Conservation (phyloP, 2,329 filamentous ascomycete species). For the Trichophyton mentagrophytes region DNA sequence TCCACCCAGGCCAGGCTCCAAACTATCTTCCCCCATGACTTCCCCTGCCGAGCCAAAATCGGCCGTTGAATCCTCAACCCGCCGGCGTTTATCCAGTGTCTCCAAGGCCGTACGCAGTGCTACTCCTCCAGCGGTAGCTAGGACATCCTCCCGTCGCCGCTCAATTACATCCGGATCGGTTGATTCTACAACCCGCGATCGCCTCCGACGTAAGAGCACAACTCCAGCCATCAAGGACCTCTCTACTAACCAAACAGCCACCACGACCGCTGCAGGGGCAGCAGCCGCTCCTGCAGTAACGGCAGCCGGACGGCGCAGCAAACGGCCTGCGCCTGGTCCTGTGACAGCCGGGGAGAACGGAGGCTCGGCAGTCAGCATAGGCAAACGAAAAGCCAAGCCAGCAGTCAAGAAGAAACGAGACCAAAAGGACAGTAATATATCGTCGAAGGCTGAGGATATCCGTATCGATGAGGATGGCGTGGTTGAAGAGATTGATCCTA, state of each 20-base stretch:
- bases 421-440: conserved; percentile 17
- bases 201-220: conserved; percentile 30
- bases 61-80: conserved; percentile 5
- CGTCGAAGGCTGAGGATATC: conserved; percentile 24
- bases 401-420: conserved; percentile 32
- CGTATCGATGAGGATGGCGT: conserved; percentile 38
- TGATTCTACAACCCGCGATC: conserved; percentile 17
- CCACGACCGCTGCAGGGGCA: conserved; percentile 9
- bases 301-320: conserved; percentile 37
- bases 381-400: conserved; percentile 45
- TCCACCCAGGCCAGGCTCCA: conserved; percentile 8
- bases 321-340: conserved; percentile 47
- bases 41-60: conserved; percentile 11
- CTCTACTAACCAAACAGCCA: conserved; percentile 20
- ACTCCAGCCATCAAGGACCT: conserved; percentile 28
- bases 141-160: conserved; percentile 17
- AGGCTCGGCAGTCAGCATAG: conserved; percentile 49
- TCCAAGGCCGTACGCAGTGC: conserved; percentile 17
- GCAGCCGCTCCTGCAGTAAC: conserved; percentile 16
- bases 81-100: conserved; percentile 11
- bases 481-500: conserved; percentile 43
- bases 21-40: conserved; percentile 4
- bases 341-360: conserved; percentile 46
- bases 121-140: conserved; percentile 14
- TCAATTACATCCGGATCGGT: conserved; percentile 10